Evolutionary conservation across 805 yeast genomes (phyloP).

Genomic region (Wilhelminamyces savonicus): DNA sequence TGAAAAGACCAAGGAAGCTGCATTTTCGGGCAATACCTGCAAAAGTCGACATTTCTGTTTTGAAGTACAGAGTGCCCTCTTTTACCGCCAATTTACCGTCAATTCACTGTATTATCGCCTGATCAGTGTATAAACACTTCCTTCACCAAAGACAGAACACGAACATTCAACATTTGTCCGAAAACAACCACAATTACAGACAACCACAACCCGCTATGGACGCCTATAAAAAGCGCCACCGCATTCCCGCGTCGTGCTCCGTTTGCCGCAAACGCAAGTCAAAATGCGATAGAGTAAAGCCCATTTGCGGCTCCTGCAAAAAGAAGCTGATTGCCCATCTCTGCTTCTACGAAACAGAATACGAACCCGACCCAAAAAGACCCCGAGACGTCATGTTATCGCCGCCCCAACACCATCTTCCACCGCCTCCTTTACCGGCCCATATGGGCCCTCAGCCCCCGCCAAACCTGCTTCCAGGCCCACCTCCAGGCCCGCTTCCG

Average conservation of each 20-base stretch:
- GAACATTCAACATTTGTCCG: no score
- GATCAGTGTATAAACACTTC: no score
- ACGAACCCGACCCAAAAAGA: not conserved
- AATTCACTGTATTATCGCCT: no score
- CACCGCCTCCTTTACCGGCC: slow-evolving; percentile 1
- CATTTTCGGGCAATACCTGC: no score
- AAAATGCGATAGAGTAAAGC: slow-evolving; percentile 36
- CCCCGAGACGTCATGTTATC: slow-evolving; percentile 2
- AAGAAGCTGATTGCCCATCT: slow-evolving; percentile 38
- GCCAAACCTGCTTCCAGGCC: slow-evolving; percentile 1
- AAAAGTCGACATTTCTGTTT: no score
- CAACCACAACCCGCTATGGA: no score
- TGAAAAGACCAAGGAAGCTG: no score
- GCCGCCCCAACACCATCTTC: slow-evolving; percentile 5
- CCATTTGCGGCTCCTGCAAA: slow-evolving; percentile 38
- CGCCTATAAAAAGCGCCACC: slow-evolving; percentile 26
- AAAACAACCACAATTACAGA: no score
- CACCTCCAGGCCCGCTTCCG: not conserved
- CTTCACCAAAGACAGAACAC: no score
- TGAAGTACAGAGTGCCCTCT: no score
- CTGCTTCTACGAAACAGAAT: slow-evolving; percentile 25
- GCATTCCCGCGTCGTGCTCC: slow-evolving; percentile 39
- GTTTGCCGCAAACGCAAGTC: slow-evolving; percentile 39
- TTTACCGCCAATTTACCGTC: no score
- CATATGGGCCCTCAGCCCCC: slow-evolving; percentile 1